These are phyloP conservation scores for Physcia stellaris DNA, from an alignment of 495 filamentous ascomycete species.

Conservation along the genomic window DNA sequence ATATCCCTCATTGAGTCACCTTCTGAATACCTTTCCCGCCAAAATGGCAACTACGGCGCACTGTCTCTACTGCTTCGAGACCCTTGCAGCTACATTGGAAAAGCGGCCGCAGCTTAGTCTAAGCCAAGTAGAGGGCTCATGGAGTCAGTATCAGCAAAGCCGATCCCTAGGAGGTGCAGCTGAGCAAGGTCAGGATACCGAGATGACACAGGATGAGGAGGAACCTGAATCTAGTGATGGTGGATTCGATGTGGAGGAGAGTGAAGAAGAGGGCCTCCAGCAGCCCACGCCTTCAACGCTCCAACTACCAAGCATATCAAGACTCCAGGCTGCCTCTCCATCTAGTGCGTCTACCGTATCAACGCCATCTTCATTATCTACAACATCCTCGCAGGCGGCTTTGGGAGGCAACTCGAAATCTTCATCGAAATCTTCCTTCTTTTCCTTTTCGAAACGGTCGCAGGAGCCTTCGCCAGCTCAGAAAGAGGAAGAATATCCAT, in stretches of 20 bases:
- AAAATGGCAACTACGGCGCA: constrained; percentile 71
- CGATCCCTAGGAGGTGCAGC: constrained; percentile 12
- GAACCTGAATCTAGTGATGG: constrained; percentile 1
- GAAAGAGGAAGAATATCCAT: constrained; percentile 34
- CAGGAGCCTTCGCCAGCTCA: constrained; percentile 15
- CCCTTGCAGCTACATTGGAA: constrained; percentile 52
- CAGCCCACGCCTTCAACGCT: constrained; percentile 12
- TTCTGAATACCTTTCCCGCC: background rate
- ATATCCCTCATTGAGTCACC: too few species aligned
- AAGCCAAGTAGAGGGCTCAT: constrained; percentile 55
- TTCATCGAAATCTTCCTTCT: constrained; percentile 30
- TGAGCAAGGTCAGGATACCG: constrained; percentile 7
- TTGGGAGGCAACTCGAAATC: constrained; percentile 29
- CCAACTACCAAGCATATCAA: constrained; percentile 12
- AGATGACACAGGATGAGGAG: constrained; percentile 4
- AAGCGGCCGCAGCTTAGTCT: constrained; percentile 44
- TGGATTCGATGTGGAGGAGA: constrained; percentile 1
- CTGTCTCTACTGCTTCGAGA: constrained; percentile 87
- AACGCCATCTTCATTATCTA: constrained; percentile 20
- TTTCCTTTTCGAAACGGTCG: constrained; percentile 21
- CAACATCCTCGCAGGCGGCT: constrained; percentile 27
- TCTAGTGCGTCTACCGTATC: constrained; percentile 17
- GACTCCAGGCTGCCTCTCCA: constrained; percentile 22
- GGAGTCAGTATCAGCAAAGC: constrained; percentile 36
- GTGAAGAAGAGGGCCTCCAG: constrained; percentile 1